A percentile compares a stretch with the other conserved stretches of the same genome.
Conservation (phyloP, 169 alveolate genomes). For the Cryptosporidium viatorum region DNA sequence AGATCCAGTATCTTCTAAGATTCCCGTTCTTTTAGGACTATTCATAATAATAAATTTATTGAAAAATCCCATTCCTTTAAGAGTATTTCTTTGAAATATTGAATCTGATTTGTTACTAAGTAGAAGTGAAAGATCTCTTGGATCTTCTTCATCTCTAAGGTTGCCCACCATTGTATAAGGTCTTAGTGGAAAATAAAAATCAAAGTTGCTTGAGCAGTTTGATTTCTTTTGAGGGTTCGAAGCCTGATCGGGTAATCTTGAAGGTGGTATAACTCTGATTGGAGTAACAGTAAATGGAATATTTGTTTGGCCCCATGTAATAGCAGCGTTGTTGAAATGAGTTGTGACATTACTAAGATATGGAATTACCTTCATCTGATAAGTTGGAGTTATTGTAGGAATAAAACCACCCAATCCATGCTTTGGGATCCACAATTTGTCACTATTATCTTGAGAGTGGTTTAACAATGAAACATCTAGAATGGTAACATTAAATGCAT, state of each 20-base stretch:
- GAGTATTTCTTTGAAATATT: constrained; percentile 54
- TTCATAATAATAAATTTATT: constrained; percentile 49
- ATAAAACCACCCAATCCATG: constrained; percentile 59
- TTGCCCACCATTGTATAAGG: constrained; percentile 30
- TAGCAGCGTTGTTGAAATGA: constrained; percentile 49
- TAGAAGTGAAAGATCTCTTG: constrained; percentile 33
- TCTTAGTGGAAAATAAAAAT: constrained; percentile 48
- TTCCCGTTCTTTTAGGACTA: constrained; percentile 34
- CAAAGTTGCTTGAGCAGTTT: constrained; percentile 55
- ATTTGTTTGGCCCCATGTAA: constrained; percentile 74
- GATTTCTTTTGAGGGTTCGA: background rate
- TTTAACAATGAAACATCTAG: constrained; percentile 5
- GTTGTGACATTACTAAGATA: constrained; percentile 51
- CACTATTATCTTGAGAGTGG: background rate
- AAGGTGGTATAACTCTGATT: constrained; percentile 51
- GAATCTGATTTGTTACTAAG: constrained; percentile 30
- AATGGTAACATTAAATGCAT: constrained; percentile 52
- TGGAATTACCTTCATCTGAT: constrained; percentile 71
- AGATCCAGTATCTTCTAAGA: constrained; percentile 30
- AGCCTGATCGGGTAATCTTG: constrained; percentile 41
- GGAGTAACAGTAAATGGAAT: constrained; percentile 66
- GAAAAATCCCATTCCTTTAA: constrained; percentile 48
- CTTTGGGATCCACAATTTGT: constrained; percentile 44
- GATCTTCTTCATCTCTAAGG: background rate
- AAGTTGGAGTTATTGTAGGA: constrained; percentile 53